A percentile compares a stretch with the other conserved stretches of the same genome.
Conservation (phyloP, 305 asterid genomes). For the Fraxinus greggii region DNA sequence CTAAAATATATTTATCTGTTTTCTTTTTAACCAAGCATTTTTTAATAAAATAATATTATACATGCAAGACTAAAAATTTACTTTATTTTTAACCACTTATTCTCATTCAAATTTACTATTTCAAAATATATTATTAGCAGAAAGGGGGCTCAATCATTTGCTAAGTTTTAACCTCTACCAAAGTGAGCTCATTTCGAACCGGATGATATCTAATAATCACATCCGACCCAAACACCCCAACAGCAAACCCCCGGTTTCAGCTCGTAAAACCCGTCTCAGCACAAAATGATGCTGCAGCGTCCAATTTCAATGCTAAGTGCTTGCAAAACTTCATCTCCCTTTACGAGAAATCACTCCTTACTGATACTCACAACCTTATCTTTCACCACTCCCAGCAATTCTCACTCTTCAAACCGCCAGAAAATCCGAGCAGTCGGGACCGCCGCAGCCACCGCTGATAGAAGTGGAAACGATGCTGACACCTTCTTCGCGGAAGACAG, state of each 20-base stretch:
- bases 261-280: background rate
- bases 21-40: no score
- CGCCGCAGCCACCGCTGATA: conserved; percentile 16
- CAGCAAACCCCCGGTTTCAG: background rate
- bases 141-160: no score
- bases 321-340: conserved; percentile 38
- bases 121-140: no score
- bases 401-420: conserved; percentile 25
- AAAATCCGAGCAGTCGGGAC: conserved; percentile 47
- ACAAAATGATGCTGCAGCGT: conserved; percentile 45
- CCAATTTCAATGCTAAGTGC: conserved; percentile 41
- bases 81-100: no score
- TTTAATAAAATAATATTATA: no score
- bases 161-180: no score
- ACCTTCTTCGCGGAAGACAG: conserved; percentile 72
- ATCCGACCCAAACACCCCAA: no score
- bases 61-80: no score
- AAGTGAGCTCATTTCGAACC: no score
- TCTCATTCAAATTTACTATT: no score
- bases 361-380: conserved; percentile 25
- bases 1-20: no score
- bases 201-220: no score
- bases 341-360: conserved; percentile 22
- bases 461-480: conserved; percentile 38
- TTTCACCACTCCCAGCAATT: conserved; percentile 21